Conservation (phyloP, 495 filamentous ascomycete genomes). For the Hypomontagnella submonticulosa region DNA sequence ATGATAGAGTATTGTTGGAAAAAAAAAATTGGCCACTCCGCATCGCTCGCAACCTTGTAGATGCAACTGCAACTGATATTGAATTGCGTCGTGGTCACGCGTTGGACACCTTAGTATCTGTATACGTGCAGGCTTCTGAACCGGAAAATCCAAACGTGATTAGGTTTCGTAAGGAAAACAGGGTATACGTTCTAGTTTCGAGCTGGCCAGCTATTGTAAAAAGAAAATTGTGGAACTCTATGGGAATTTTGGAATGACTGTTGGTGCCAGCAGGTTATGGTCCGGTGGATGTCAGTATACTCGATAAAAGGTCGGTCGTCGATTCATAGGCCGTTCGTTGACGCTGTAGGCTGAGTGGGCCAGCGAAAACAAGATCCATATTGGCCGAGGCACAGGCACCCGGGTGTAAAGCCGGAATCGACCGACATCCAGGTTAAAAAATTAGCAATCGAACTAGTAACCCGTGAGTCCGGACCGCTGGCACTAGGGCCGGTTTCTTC, state of each 20-base stretch:
- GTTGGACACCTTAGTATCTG: constrained; percentile 2
- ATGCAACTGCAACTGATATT: constrained; percentile 7
- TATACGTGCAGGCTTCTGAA: constrained; percentile 10
- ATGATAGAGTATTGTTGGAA: constrained; percentile 6
- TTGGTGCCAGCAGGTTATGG: background rate
- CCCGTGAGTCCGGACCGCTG: constrained; percentile 37
- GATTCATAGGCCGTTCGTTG: background rate
- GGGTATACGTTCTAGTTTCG: constrained; percentile 24
- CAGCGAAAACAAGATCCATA: constrained; percentile 12
- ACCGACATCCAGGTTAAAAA: constrained; percentile 18
- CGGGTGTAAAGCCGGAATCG: constrained; percentile 27
- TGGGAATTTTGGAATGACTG: constrained; percentile 16
- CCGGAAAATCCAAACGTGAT: constrained; percentile 9
- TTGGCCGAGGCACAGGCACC: constrained; percentile 11
- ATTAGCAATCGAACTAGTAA: constrained; percentile 19
- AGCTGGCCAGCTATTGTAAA: background rate
- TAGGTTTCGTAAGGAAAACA: constrained; percentile 27
- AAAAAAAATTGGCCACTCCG: constrained; percentile 18
- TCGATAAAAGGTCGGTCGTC: background rate
- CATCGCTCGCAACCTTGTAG: constrained; percentile 14
- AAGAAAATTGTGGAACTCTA: constrained; percentile 8
- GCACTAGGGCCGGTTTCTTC: constrained; percentile 21
- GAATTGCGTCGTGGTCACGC: constrained; percentile 4
- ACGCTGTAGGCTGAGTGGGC: constrained; percentile 19
- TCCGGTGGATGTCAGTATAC: constrained; percentile 10